Base-by-base conservation (phyloP, 73 alveolate genomes). In the Loxodes magnus region DNA sequence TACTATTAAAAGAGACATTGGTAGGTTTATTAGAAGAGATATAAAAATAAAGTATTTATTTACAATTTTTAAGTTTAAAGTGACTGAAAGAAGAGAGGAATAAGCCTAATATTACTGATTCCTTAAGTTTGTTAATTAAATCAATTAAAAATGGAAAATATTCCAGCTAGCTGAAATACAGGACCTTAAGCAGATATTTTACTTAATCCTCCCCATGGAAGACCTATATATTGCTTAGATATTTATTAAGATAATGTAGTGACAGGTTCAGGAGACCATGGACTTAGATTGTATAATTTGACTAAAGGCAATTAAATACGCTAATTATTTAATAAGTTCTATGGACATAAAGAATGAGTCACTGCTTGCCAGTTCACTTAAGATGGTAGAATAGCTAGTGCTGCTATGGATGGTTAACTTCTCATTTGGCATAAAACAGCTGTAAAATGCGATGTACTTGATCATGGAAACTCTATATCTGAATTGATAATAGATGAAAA, bases 261-360 rank as follows among this genome's bases (percentile, higher is more conserved):
- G 33, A 92, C 98, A 26, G 97, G 96, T 23, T 79, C 96, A 26
- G 87, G 97, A 9, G 98, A 92, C 62, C 98, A 92, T 68, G 96
- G 97, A 20, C 74, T 92, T 3, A 51, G 98, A 46, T 37, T 46
- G n/a, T 46, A 41, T 14, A 41, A 46, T 24, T 5, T 19, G 17
- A 25, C 7, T 2, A 9, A 19, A 9, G 59, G 59, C 5, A 10
- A 10, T 5, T 41, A 46, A n/a, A 20, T 46, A 41, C 50, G 92
- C 49, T 85, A 88, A 49, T 71, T 92, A 7, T 92, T 59, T 54
- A 56, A 90, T 1, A 92, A 92, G 62, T 51, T 83, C 57, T 92
- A 78, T 56, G 98, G 98, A 4, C 98, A 92, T 68, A 20, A 83
- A 4, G 98, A 92, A 61, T 92, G 98, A 96, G 98, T 92, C 26